phyloP scores from a whole-genome alignment of 768 basidiomycete genomes.

The Mycena crocata region DNA sequence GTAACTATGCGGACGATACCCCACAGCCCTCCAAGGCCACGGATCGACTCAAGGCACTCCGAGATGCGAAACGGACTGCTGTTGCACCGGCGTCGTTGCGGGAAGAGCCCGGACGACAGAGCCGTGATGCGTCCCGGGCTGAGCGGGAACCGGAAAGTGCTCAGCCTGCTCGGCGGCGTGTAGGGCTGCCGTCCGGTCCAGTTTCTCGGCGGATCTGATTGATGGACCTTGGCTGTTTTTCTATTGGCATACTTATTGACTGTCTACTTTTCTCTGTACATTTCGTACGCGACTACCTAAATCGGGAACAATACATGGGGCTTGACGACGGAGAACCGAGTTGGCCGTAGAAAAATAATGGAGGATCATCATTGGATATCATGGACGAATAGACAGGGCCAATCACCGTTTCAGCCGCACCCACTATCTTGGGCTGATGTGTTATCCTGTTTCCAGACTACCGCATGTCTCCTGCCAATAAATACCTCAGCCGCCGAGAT shows the following conservation, averaged over 20 bases:
- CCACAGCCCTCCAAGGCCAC: slow-evolving; percentile 50
- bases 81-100: slow-evolving; percentile 18
- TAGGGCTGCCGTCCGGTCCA: slow-evolving; percentile 52
- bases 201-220: slow-evolving; percentile 34
- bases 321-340: slow-evolving; percentile 13
- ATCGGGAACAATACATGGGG: slow-evolving; percentile 9
- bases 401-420: neutral
- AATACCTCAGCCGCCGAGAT: slow-evolving; percentile 28
- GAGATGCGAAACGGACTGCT: slow-evolving; percentile 60
- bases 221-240: slow-evolving; percentile 31
- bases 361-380: too few relatives aligned
- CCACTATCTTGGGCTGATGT: neutral
- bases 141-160: slow-evolving; percentile 24
- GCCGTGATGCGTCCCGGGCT: slow-evolving; percentile 8
- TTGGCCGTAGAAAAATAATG: neutral
- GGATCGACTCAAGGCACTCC: slow-evolving; percentile 61
- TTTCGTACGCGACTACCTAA: neutral
- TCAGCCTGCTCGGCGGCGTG: slow-evolving; percentile 33
- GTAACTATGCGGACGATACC: slow-evolving; percentile 34
- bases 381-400: too few relatives aligned
- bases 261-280: neutral
- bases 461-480: slow-evolving; percentile 31
- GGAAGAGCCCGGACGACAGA: slow-evolving; percentile 25
- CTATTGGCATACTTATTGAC: slow-evolving; percentile 1
- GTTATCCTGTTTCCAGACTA: slow-evolving; percentile 27